phyloP scores from a whole-genome alignment of 805 yeast species.

The Cyberlindnera japonica region DNA sequence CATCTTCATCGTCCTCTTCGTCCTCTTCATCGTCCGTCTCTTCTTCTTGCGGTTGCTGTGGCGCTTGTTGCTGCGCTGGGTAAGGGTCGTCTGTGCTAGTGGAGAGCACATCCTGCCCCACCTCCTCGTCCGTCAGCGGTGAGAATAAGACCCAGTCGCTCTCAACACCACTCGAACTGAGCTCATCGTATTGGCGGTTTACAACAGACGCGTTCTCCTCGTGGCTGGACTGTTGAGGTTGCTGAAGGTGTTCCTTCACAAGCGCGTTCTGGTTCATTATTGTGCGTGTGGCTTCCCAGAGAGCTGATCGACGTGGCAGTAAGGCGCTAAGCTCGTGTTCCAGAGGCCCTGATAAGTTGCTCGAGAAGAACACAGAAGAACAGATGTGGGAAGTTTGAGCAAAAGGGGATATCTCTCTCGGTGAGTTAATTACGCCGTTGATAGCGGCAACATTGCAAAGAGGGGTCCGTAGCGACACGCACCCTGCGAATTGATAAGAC shows the following conservation, averaged over 20 bases:
- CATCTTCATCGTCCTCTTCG: constrained; percentile 26
- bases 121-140: constrained; percentile 15
- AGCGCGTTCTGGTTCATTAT: constrained; percentile 13
- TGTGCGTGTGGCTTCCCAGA: neutral
- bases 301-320: too few relatives aligned
- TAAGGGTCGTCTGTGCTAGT: constrained; percentile 12
- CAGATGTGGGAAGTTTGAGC: too few relatives aligned
- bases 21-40: constrained; percentile 18
- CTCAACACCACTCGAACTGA: constrained; percentile 25
- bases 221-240: neutral
- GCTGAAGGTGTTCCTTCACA: constrained; percentile 3
- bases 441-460: too few relatives aligned
- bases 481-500: neutral
- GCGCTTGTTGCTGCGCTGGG: neutral
- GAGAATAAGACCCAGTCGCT: constrained; percentile 29
- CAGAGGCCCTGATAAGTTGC: too few relatives aligned
- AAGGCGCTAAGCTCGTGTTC: too few relatives aligned
- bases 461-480: too few relatives aligned
- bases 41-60: constrained; percentile 1
- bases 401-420: too few relatives aligned
- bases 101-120: constrained; percentile 17
- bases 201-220: constrained; percentile 5
- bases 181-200: constrained; percentile 15
- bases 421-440: too few relatives aligned
- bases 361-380: too few relatives aligned